Base-by-base conservation (phyloP, 2,329 filamentous ascomycete genomes). In the Fusarium lateritium region DNA sequence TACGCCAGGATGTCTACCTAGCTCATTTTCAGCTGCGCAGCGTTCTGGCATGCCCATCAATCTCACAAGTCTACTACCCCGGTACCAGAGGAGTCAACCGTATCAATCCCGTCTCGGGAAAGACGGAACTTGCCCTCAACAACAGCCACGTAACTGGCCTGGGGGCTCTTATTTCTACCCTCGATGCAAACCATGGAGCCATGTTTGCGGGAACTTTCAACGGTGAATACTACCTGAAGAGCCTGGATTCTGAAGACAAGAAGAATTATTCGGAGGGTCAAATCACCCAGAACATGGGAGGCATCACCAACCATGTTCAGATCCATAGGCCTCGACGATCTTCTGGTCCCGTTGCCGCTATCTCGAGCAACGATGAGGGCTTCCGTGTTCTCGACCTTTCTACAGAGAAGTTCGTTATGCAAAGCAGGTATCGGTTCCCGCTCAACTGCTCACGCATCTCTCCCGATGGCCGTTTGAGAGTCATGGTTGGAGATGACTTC, bases 371-470 rank as follows among this genome's bases (percentile, higher is more conserved):
- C 66, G 89, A 92, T 69, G 80, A 80, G 19, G 82, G 81, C 4
- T 84, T 91, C 69, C 85, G 89, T 21, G 78, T 88, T 31, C 77
- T 91, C 45, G 89, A 91, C 68, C 75, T 91, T 11, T 77, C 78
- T 39, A 87, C 88, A 6, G 86, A 91, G 65, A 85, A 81, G 24
- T 88, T 92, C 65, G 80, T 88, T 7, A 81, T 84, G 38, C 80
- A 85, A 33, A 80, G 77, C 45, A 76, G 71, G 56, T 93, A 91
- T 75, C 78, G 84, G 0, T 85, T 87, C 69, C 84, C 91, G 4
- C 83, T 94, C 63, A 95, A 95, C 78, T 93, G 91, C 79, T 88
- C 91, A 2, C 89, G 91, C 3, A 84, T 92, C 3, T 93, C 91
- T 2, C 89, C 92, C 1, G 90, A 94, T 75, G 85, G 88, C 56